Conservation (phyloP, 768 basidiomycete species). For the Boletus reticuloceps region DNA sequence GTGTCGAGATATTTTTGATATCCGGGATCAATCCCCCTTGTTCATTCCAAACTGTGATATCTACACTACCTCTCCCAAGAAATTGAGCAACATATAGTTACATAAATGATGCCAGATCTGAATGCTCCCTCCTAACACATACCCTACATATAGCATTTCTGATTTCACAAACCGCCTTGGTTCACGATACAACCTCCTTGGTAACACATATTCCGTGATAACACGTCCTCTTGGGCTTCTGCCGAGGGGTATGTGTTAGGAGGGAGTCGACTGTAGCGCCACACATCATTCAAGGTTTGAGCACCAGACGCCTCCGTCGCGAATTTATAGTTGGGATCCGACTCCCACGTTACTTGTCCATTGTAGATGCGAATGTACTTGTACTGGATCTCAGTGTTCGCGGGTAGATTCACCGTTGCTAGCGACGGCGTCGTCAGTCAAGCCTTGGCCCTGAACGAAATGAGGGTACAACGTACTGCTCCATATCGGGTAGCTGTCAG, state of each 20-base stretch:
- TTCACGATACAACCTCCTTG: background rate
- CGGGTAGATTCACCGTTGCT: constrained; percentile 63
- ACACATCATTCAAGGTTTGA: constrained; percentile 37
- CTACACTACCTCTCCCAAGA: background rate
- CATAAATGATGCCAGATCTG: too few species aligned
- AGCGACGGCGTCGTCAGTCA: constrained; percentile 9
- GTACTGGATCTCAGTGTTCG: constrained; percentile 59
- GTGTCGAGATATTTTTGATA: constrained; percentile 7
- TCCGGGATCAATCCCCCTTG: constrained; percentile 2
- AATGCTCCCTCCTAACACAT: too few species aligned
- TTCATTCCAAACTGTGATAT: background rate
- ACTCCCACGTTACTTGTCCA: constrained; percentile 63
- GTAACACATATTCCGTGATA: too few species aligned
- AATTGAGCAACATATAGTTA: background rate
- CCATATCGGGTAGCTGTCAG: constrained; percentile 65
- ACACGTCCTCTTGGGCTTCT: too few species aligned
- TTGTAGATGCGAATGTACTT: constrained; percentile 66
- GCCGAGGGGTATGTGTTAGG: too few species aligned
- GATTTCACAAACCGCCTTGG: too few species aligned
- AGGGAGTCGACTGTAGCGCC: constrained; percentile 32
- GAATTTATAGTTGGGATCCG: constrained; percentile 57
- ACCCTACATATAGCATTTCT: too few species aligned
- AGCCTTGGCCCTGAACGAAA: background rate
- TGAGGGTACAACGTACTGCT: constrained; percentile 45
- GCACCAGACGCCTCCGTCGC: constrained; percentile 47